Base-by-base conservation (phyloP, 2,329 filamentous ascomycete genomes). In the Ascochyta pisi region DNA sequence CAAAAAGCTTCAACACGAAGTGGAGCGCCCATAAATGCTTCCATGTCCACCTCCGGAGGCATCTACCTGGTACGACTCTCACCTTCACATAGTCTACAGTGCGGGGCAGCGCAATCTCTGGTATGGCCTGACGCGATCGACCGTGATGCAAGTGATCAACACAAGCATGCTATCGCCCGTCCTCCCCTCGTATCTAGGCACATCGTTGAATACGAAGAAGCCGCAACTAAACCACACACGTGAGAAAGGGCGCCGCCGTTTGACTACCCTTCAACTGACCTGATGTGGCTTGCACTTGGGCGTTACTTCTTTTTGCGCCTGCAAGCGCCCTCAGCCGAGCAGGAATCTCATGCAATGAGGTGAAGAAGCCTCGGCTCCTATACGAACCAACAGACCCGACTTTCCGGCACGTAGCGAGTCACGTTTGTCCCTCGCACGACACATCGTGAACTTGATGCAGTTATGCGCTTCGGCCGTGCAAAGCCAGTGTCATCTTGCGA, bases 371-470 rank as follows among this genome's bases (percentile, higher is more conserved):
- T 29, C 35, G 40, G 16, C 23, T 31, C 19, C 23, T 26, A 24
- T 24, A 34, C 42, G 29, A 45, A 35, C 35, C 39, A 35, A 16
- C 44, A 33, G 38, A 22, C 15, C 22, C 33, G 43, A 51, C 43
- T 48, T 22, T 47, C 42, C 53, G 42, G 19, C 29, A 16, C 27
- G 31, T 29, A 43, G 47, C 53, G 53, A 51, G 31, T 55, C 29
- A 35, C 46, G 23, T 16, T 19, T 16, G 13, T 16, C 33, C 15
- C 15, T 43, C 16, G 38, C 43, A 47, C 24, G 33, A 41, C n/a
- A 26, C n/a, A 41, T 51, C 42, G 33, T 51, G 53, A 39, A 34
- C 31, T 41, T 55, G 26, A 6, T 15, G 16, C 26, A 39, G 31
- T 38, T 39, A 47, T 19, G 47, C 47, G 42, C 41, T 46, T 35